These are phyloP conservation scores for Acanthamoeba triangularis DNA, from an alignment of 208 protist genomes.

Conservation along the genomic window DNA sequence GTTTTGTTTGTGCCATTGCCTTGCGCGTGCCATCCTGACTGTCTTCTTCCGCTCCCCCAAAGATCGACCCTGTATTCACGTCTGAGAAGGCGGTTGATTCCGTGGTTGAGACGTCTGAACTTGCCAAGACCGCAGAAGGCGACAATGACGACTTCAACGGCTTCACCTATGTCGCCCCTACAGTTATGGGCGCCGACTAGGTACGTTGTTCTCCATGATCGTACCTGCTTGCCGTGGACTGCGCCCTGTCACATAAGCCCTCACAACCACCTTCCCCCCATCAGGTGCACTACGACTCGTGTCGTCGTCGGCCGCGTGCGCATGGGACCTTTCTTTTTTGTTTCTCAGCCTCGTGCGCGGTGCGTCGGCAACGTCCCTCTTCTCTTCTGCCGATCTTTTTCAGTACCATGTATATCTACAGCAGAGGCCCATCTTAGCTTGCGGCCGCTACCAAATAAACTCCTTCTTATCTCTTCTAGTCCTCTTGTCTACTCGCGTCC, in stretches of 20 bases:
- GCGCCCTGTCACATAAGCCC: background rate
- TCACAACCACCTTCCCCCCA: too few relatives aligned
- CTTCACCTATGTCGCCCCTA: conserved; percentile 17
- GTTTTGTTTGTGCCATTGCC: background rate
- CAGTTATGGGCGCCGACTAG: background rate
- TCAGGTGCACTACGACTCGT: too few relatives aligned
- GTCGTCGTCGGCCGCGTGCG: too few relatives aligned
- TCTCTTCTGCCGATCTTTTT: background rate
- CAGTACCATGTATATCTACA: background rate
- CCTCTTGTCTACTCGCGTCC: too few relatives aligned
- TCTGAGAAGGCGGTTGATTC: conserved; percentile 78
- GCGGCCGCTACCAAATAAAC: background rate
- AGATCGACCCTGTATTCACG: conserved; percentile 85
- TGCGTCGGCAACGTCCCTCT: background rate
- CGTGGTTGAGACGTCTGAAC: conserved; percentile 58
- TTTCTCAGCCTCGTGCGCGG: background rate
- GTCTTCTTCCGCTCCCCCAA: conserved; percentile 9
- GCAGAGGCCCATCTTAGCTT: background rate
- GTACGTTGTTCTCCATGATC: background rate
- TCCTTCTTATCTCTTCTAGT: background rate
- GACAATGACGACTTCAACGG: conserved; percentile 34
- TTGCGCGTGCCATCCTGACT: background rate
- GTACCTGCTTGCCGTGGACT: background rate
- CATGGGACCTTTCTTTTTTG: background rate
- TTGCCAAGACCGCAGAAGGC: conserved; percentile 1